Percentiles rank a stretch among this genome's conserved stretches.
These are phyloP conservation scores for Tulasnella calospora DNA, from an alignment of 768 basidiomycete genomes.

Conservation along the genomic window DNA sequence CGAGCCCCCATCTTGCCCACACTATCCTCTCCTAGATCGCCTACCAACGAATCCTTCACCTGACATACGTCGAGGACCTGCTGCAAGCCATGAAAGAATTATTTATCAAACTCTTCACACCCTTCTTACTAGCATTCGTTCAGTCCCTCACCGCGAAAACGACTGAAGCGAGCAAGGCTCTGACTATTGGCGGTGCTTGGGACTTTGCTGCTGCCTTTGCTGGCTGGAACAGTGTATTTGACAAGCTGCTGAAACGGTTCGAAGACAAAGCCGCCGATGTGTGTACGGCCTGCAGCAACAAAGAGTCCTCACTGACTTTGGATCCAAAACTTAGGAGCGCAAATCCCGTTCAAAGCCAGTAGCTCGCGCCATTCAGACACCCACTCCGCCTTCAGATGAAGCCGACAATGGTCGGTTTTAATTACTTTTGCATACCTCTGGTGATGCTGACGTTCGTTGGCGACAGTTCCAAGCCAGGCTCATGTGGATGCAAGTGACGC, in stretches of 20 bases:
- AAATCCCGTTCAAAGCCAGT: slow-evolving; percentile 54
- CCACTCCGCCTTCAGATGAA: slow-evolving; percentile 50
- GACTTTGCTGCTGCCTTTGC: slow-evolving; percentile 66
- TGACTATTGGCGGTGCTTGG: slow-evolving; percentile 48
- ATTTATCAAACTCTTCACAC: slow-evolving; percentile 82
- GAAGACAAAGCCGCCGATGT: slow-evolving; percentile 74
- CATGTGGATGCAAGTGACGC: slow-evolving; percentile 62
- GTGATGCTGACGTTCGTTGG: slow-evolving; percentile 13
- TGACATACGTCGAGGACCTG: slow-evolving; percentile 89
- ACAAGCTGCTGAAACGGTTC: slow-evolving; percentile 64
- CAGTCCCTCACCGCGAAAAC: slow-evolving; percentile 50
- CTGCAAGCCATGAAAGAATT: slow-evolving; percentile 72
- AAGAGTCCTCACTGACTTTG: background rate
- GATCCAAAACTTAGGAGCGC: slow-evolving; percentile 52
- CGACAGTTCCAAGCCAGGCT: slow-evolving; percentile 47
- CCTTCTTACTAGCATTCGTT: slow-evolving; percentile 76
- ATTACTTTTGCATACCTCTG: background rate
- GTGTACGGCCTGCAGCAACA: background rate
- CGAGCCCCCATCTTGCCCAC: background rate
- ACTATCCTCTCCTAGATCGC: slow-evolving; percentile 57
- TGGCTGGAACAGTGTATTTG: slow-evolving; percentile 77
- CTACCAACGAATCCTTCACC: slow-evolving; percentile 91
- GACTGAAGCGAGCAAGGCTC: slow-evolving; percentile 32
- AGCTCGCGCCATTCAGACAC: background rate
- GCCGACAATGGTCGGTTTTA: slow-evolving; percentile 25